Base-by-base conservation (phyloP, 2,329 filamentous ascomycete genomes). In the Coniochaeta sp. region DNA sequence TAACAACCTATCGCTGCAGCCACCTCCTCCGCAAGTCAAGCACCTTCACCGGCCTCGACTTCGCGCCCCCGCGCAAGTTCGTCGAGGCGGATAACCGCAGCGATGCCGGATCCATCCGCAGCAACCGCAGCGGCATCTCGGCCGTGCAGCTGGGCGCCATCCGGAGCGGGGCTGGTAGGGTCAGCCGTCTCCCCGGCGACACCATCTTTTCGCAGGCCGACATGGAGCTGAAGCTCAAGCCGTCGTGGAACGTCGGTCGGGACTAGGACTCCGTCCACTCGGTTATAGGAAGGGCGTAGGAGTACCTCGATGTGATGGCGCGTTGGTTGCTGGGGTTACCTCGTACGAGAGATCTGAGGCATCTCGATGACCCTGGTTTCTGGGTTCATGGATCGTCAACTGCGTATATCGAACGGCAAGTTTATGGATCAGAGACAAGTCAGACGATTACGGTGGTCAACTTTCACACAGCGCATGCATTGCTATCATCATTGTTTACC, bases 141-240 rank as follows among this genome's bases (percentile, higher is more conserved):
- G 76, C 82, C 4, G 71, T 78, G 49, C 81, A 91, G 63, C 71
- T 82, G 49, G 74, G 83, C 55, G 86, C 89, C 61, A 84, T 96
- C 61, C 87, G 91, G 57, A 80, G 74, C 52, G 91, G 91, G 57
- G 91, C 90, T 45, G 92, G 95, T 62, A 87, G 91, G 56, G 82
- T 96, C 57, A 94, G 89, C 65, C 84, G 88, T 48, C 79, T 96
- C 55, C 91, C 91, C 0, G 85, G 83, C 53, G 89, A 91, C 59
- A 81, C 85, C 40, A 89, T 95, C 53, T 91, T 91, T 57, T 91
- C 89, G 3, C 78, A 77, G 61, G 81, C 86, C 30, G 82, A 89
- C 52, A 68, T 92, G 65, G 69, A 73, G 52, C 69, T 82, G 57
- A 73, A 74, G 58, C 71, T 85, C 55, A 84, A 83, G 69, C 82